Percentiles rank a stretch among this genome's conserved stretches.
Conservation (phyloP, 805 yeast species). For the Ogataea methanolica region DNA sequence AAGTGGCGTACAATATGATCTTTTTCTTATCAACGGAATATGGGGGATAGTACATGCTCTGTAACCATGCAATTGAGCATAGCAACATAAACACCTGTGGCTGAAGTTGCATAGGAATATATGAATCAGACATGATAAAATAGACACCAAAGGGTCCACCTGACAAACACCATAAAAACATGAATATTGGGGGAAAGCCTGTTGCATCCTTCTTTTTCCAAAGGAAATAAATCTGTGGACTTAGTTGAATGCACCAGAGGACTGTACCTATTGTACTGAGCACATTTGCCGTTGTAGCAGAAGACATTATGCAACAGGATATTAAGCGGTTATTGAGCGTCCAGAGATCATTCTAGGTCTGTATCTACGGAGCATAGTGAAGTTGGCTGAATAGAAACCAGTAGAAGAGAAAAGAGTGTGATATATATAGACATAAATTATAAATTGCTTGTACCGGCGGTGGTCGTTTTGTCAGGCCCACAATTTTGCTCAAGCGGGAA, state of each 20-base stretch:
- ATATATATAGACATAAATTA: no score
- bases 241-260: constrained; percentile 75
- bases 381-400: no score
- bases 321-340: background rate
- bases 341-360: background rate
- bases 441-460: no score
- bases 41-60: constrained; percentile 73
- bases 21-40: constrained; percentile 31
- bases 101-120: constrained; percentile 77
- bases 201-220: constrained; percentile 74
- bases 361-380: no score
- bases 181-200: constrained; percentile 87
- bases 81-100: constrained; percentile 79
- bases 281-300: constrained; percentile 55
- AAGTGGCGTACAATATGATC: constrained; percentile 31
- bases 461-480: no score
- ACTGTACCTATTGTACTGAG: constrained; percentile 88
- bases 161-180: constrained; percentile 75
- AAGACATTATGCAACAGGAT: constrained; percentile 10
- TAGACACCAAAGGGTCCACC: constrained; percentile 88
- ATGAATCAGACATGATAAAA: constrained; percentile 65
- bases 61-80: constrained; percentile 62
- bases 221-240: constrained; percentile 69
- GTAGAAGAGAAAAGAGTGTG: no score
- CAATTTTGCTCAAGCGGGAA: no score